These are phyloP conservation scores for Dactylellina drechsleri DNA, from an alignment of 2,329 filamentous ascomycete species.

Conservation along the genomic window DNA sequence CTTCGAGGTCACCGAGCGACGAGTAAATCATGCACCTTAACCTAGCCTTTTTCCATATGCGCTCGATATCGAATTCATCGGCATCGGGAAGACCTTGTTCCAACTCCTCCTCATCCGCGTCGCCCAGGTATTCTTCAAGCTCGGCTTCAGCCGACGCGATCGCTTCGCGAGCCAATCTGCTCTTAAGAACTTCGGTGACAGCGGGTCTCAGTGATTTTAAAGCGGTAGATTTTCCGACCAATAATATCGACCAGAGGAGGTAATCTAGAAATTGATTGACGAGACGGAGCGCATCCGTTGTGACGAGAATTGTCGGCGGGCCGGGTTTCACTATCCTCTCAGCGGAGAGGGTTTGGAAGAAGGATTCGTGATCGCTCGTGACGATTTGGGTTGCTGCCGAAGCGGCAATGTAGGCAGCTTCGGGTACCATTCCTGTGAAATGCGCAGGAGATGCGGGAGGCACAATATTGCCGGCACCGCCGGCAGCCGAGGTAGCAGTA, in stretches of 20 bases:
- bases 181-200: slow-evolving; percentile 85
- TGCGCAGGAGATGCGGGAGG: slow-evolving; percentile 63
- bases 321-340: slow-evolving; percentile 76
- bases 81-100: slow-evolving; percentile 61
- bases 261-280: slow-evolving; percentile 95
- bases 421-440: slow-evolving; percentile 75
- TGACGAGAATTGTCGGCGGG: slow-evolving; percentile 54
- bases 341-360: slow-evolving; percentile 75
- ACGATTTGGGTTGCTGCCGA: slow-evolving; percentile 91
- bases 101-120: slow-evolving; percentile 75
- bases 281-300: slow-evolving; percentile 74
- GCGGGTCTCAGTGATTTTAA: slow-evolving; percentile 75
- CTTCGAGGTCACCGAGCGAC: slow-evolving; percentile 93
- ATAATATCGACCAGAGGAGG: slow-evolving; percentile 89
- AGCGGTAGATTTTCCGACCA: slow-evolving; percentile 77
- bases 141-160: slow-evolving; percentile 86
- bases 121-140: slow-evolving; percentile 85
- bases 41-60: slow-evolving; percentile 92
- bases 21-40: slow-evolving; percentile 98
- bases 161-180: slow-evolving; percentile 85
- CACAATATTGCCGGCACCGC: background rate
- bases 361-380: slow-evolving; percentile 83
- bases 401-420: slow-evolving; percentile 85
- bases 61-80: slow-evolving; percentile 84
- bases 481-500: slow-evolving; percentile 33